Evolutionary conservation across 345 rosid species (phyloP), one percentile per base, ranked within the genome.

Genomic region (Ceriops zippeliana): DNA sequence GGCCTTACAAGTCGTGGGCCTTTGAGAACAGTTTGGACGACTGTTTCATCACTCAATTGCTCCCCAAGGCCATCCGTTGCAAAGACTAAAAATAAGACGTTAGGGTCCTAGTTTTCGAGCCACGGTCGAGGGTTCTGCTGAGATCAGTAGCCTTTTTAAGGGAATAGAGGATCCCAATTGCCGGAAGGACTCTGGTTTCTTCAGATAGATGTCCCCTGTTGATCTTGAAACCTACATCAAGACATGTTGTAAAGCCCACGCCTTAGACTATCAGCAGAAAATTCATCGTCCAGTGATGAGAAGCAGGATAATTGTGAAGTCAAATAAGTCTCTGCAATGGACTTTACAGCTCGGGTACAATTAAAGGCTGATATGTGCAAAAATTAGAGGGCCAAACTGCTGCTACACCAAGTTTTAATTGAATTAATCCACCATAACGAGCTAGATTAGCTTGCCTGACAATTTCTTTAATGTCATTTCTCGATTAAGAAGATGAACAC

Each of bases 21-120:
- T 73, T 64, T 82, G 42, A 49, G 6, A 21, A 85, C 86, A 26
- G 82, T 82, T 32, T 76, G 83, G 26, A 81, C 81, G 13, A 80
- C 88, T 61, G 64, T 70, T 76, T 82, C 81, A 56, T 85, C 88
- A 68, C 73, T 85, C 63, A 80, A 38, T 62, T 82, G 88, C 83
- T 82, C 88, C 88, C 88, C 82, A 1, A 85, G 86, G 32, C 88
- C 88, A 72, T 84, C 88, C 28, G 88, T 78, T 59, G 88, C 88
- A 74, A 82, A 82, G 56, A 85, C 81, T 67, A 85, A 54, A 72
- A 85, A 85, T 62, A 74, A 35, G 65, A 82, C 84, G 2, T 74
- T 71, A 24, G 7, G 84, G 79, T 56, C 66, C 73, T 64, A 85
- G 65, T 62, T 74, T 75, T 61, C 84, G 78, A 20, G 38, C 62